A percentile compares a stretch with the other conserved stretches of the same genome.
These are phyloP conservation scores for Hericium alpestre DNA, from an alignment of 768 basidiomycete species.

Conservation along the genomic window DNA sequence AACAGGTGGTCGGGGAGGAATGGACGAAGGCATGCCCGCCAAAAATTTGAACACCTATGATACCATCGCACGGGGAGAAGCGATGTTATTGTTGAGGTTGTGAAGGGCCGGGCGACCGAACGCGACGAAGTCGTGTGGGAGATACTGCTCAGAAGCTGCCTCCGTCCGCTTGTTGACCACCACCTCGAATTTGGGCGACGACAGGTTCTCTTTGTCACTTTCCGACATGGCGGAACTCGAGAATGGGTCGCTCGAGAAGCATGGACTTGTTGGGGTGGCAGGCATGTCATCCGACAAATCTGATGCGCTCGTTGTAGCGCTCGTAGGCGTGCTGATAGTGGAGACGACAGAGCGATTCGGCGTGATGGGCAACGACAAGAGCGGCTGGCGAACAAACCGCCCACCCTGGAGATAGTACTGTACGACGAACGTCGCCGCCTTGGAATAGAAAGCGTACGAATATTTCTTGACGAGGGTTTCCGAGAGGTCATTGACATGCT, in stretches of 20 bases:
- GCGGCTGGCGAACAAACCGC: slow-evolving; percentile 46
- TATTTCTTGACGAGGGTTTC: slow-evolving; percentile 98
- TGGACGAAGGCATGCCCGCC: slow-evolving; percentile 6
- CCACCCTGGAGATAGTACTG: slow-evolving; percentile 90
- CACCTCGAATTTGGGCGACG: slow-evolving; percentile 52
- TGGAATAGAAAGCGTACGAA: slow-evolving; percentile 92
- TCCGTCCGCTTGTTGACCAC: slow-evolving; percentile 59
- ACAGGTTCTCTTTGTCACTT: slow-evolving; percentile 75
- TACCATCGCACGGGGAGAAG: slow-evolving; percentile 45
- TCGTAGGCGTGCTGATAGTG: slow-evolving; percentile 62
- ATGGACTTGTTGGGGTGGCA: slow-evolving; percentile 66
- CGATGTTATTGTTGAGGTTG: slow-evolving; percentile 56
- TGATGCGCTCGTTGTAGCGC: slow-evolving; percentile 60
- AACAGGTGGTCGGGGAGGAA: slow-evolving; percentile 9
- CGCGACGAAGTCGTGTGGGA: slow-evolving; percentile 72
- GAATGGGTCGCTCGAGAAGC: slow-evolving; percentile 37
- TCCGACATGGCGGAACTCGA: slow-evolving; percentile 55
- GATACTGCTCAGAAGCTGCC: slow-evolving; percentile 60
- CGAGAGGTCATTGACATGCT: slow-evolving; percentile 85
- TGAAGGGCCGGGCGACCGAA: slow-evolving; percentile 74
- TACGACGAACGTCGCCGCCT: slow-evolving; percentile 86
- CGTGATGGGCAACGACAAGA: slow-evolving; percentile 52
- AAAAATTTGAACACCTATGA: slow-evolving; percentile 32
- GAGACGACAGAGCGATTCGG: slow-evolving; percentile 41
- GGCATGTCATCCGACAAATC: slow-evolving; percentile 80